These are phyloP conservation scores for Porodaedalea pini DNA, from an alignment of 1,284 basidiomycete species.

Conservation along the genomic window DNA sequence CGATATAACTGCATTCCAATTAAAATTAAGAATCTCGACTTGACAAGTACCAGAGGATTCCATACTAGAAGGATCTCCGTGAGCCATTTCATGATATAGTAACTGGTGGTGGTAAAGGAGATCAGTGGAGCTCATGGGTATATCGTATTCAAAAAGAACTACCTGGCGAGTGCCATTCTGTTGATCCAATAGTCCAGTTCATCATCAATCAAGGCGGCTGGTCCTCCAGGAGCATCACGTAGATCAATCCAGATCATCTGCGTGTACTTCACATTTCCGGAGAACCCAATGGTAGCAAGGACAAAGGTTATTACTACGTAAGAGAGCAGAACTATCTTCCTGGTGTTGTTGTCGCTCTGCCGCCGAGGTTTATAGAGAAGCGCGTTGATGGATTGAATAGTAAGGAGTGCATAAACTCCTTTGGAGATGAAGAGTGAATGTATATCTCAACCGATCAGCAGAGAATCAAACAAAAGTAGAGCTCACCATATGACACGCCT, in stretches of 20 bases:
- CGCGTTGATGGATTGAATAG: conserved; percentile 2
- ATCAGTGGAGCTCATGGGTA: neutral
- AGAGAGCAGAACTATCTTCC: conserved; percentile 1
- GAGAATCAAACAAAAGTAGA: neutral
- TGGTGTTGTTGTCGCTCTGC: neutral
- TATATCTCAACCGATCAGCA: neutral
- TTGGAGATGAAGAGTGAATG: neutral
- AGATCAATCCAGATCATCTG: conserved; percentile 36
- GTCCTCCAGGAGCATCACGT: conserved; percentile 22
- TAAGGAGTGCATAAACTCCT: conserved; percentile 12
- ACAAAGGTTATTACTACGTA: conserved; percentile 29
- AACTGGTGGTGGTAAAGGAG: too few relatives aligned
- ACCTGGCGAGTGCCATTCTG: conserved; percentile 28
- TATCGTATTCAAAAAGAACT: conserved; percentile 1
- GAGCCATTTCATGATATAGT: too few relatives aligned
- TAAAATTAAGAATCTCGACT: too few relatives aligned
- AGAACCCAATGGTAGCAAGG: conserved; percentile 31
- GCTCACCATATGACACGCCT: conserved; percentile 20
- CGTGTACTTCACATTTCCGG: conserved; percentile 30
- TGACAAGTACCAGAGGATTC: too few relatives aligned
- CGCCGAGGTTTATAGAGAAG: neutral
- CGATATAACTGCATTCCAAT: conserved; percentile 32
- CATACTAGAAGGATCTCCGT: too few relatives aligned
- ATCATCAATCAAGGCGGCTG: conserved; percentile 12
- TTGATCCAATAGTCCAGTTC: conserved; percentile 29